Percentiles rank a stretch among this genome's conserved stretches.
Conservation (phyloP, 306 rosid genomes). For the Clitoria ternatea region DNA sequence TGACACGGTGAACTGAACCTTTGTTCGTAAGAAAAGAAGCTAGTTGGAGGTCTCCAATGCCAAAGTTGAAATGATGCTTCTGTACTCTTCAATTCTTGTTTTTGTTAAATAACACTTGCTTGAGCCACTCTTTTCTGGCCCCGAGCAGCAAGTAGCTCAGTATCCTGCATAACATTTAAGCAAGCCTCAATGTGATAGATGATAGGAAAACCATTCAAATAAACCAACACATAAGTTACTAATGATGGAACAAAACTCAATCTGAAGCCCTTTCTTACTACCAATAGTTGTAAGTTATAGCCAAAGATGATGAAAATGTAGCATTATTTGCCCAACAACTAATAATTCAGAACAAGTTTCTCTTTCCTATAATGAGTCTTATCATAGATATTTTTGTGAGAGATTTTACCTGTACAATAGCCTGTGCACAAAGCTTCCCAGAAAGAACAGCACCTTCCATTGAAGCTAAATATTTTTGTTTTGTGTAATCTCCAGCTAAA, state of each 20-base stretch:
- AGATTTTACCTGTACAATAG: constrained; percentile 80
- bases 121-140: constrained; percentile 46
- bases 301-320: not conserved
- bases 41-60: not conserved
- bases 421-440: constrained; percentile 95
- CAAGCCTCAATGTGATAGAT: not conserved
- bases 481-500: constrained; percentile 94
- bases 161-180: constrained; percentile 49
- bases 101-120: constrained; percentile 47
- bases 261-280: not conserved
- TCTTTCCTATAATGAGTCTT: no score
- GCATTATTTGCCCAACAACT: not conserved
- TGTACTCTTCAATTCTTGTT: not conserved
- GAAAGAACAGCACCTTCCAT: constrained; percentile 99
- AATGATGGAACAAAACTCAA: not conserved
- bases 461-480: constrained; percentile 94
- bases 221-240: not conserved
- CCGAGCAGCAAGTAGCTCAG: constrained; percentile 54
- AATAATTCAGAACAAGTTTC: not conserved
- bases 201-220: not conserved
- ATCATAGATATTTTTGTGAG: not conserved
- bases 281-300: no score
- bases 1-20: not conserved
- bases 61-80: constrained; percentile 14
- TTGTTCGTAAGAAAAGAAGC: not conserved